These are phyloP conservation scores for Zelopaecilomyces penicillatus DNA, from an alignment of 2,329 filamentous ascomycete genomes.

Conservation along the genomic window DNA sequence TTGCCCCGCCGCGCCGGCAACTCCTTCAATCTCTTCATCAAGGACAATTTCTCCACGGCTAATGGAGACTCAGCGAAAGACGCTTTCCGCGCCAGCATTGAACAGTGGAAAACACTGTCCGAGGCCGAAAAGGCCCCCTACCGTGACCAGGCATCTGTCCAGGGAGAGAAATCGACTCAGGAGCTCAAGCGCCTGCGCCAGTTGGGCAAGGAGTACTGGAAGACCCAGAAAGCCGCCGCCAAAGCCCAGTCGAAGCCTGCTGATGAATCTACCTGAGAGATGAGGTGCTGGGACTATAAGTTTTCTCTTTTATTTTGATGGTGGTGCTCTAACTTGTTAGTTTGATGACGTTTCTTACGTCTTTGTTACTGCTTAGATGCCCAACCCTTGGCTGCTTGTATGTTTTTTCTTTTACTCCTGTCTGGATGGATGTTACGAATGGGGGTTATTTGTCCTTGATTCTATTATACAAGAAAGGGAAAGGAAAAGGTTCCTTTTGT, in stretches of 20 bases:
- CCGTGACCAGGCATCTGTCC: constrained; percentile 19
- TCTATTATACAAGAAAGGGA: neutral
- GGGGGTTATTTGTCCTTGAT: too few relatives aligned
- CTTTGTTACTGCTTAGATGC: too few relatives aligned
- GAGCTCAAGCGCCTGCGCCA: constrained; percentile 21
- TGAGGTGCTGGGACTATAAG: too few relatives aligned
- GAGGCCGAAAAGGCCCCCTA: constrained; percentile 34
- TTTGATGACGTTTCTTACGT: too few relatives aligned
- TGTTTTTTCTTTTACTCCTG: too few relatives aligned
- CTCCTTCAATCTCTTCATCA: constrained; percentile 30
- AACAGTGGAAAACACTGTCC: constrained; percentile 37
- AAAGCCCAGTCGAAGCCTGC: neutral
- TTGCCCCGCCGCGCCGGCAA: constrained; percentile 30
- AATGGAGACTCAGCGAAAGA: constrained; percentile 13
- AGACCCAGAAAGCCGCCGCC: constrained; percentile 7
- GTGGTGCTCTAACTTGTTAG: too few relatives aligned
- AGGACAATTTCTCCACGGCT: constrained; percentile 27
- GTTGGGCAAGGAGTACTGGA: constrained; percentile 15
- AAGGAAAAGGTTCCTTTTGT: constrained; percentile 14
- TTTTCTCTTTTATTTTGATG: too few relatives aligned
- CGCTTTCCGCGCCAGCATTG: constrained; percentile 15
- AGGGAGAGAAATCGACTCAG: constrained; percentile 8
- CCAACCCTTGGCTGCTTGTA: too few relatives aligned
- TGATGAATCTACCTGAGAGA: too few relatives aligned
- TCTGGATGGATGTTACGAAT: too few relatives aligned